Conservation (phyloP, 441 rosid species). For the Populus tomentosa region DNA sequence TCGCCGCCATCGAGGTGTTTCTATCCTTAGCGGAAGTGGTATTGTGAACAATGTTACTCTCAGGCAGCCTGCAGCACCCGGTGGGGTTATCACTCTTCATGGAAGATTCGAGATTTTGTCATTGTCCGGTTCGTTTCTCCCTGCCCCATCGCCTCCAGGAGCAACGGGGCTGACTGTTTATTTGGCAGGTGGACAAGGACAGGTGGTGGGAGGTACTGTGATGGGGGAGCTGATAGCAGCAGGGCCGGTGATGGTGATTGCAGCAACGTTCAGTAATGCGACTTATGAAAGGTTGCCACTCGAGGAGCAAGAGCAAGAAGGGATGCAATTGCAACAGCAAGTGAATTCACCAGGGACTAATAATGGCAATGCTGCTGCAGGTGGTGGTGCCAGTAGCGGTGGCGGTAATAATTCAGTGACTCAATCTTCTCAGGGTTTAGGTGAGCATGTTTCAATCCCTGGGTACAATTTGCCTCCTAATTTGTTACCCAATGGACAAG, state of each 20-base stretch:
- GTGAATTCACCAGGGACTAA: slow-evolving; percentile 21
- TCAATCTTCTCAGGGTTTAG: slow-evolving; percentile 35
- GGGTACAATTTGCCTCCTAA: slow-evolving; percentile 61
- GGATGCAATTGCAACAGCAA: slow-evolving; percentile 35
- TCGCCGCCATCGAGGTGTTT: slow-evolving; percentile 72
- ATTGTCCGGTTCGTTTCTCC: slow-evolving; percentile 69
- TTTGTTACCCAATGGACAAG: slow-evolving; percentile 64
- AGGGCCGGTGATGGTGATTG: slow-evolving; percentile 83
- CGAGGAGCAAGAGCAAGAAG: slow-evolving; percentile 51
- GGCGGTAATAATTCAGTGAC: slow-evolving; percentile 23
- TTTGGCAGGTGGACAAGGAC: slow-evolving; percentile 85
- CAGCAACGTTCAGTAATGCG: slow-evolving; percentile 84
- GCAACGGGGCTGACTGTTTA: slow-evolving; percentile 70
- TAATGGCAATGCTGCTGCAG: neutral
- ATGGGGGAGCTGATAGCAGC: slow-evolving; percentile 64
- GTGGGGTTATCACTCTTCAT: slow-evolving; percentile 62
- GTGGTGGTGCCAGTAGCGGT: slow-evolving; percentile 18
- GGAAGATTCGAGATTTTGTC: slow-evolving; percentile 89
- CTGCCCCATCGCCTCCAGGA: slow-evolving; percentile 70
- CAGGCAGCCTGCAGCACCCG: slow-evolving; percentile 69
- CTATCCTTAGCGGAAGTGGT: slow-evolving; percentile 77
- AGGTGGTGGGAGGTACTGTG: slow-evolving; percentile 75
- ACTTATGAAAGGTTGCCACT: slow-evolving; percentile 77
- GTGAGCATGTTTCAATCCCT: slow-evolving; percentile 48
- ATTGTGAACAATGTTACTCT: slow-evolving; percentile 68